Base-by-base conservation (phyloP, 1,139 yeast species). In the Debaryomyces coudertii region DNA sequence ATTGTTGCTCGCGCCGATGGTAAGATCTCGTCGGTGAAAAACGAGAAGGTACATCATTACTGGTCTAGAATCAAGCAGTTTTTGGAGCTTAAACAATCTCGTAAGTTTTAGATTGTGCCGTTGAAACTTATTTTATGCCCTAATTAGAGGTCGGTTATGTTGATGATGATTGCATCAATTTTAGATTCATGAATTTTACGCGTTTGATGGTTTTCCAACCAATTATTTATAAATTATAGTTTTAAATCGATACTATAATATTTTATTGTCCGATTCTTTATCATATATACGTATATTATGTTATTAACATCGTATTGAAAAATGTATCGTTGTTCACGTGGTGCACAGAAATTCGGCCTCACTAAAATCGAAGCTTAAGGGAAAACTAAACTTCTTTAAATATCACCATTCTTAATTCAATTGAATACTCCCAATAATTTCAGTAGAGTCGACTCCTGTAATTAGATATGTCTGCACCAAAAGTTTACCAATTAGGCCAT, bases 401-500 rank as follows among this genome's bases (percentile, higher is more conserved):
- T 24, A 30, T 11, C 33, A 20, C 12, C 7, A n/a, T 33, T 16
- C 30, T 36, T 29, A 8, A 37, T 27, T 36, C 16, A 42, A 36
- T 42, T 22, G 22, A 36, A 28, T 36, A 36, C 29, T 25, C 27
- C 23, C 22, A 38, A 27, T 38, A 28, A 28, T 38, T 38, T 34
- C 69, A 63, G 73, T 68, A 62, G 73, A 68, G 73, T 62, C 52
- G 60, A 57, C 71, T 66, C 71, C 72, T 66, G 67, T 37, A 47
- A 42, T 35, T 34, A 20, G 38, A 30, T 18, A 64, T 63, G 68
- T 53, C 69, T 53, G 53, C 65, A 27, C 72, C 77, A 40, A 61
- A 63, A 28, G 64, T 71, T 40, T 84, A 79, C 63, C 85, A 81
- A 62, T 80, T 92, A 62, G 92, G 96, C 52, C 89, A 85, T 63